Evolutionary conservation across 305 asterid species (phyloP), one percentile per base, ranked within the genome.

Genomic region (Fraxinus nigra): DNA sequence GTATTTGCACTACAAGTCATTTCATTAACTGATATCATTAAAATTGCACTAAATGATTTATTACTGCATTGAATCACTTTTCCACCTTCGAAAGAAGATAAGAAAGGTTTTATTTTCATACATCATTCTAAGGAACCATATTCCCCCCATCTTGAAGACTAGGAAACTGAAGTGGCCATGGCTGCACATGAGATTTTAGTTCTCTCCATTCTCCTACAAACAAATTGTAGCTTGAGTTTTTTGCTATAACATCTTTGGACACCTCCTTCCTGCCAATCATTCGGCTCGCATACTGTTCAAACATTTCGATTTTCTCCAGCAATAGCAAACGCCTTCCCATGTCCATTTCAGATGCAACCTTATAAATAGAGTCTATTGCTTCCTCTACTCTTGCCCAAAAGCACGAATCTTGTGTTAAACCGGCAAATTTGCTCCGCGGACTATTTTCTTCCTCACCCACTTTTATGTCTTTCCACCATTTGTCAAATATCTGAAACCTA

Each of bases 321-420:
- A 88, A 54, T 61, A 79, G 34, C 63, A 78, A 48, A 37, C 63
- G 88, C 5, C 76, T 84, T 34, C 89, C 84, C 30, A 81, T 81
- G 81, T 93, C 98, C 72, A 84, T 79, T 74, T 89, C 97, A 26
- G 90, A 80, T 8, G 89, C 83, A 9, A 92, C 76, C 30, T 79
- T 73, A 9, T 81, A 81, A 26, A 95, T 86, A 43, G 83, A 74
- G 24, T 92, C 97, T 67, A 88, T 88, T 6, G 98, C 97, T 65
- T 92, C 98, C 86, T 95, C 98, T 2, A 93, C 97, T 75, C 86
- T 79, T 11, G 97, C 98, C 98, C 98, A 95, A 80, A 93, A 95
- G 81, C 98, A 95, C 0, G 98, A 88, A 87, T 95, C 98, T 84
- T 92, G 98, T 0, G 98, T 95, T 82, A 87, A 77, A 75, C 92